Percentiles rank a stretch among this genome's conserved stretches.
These are phyloP conservation scores for Quercus mongolica DNA, from an alignment of 306 rosid genomes.

Conservation along the genomic window DNA sequence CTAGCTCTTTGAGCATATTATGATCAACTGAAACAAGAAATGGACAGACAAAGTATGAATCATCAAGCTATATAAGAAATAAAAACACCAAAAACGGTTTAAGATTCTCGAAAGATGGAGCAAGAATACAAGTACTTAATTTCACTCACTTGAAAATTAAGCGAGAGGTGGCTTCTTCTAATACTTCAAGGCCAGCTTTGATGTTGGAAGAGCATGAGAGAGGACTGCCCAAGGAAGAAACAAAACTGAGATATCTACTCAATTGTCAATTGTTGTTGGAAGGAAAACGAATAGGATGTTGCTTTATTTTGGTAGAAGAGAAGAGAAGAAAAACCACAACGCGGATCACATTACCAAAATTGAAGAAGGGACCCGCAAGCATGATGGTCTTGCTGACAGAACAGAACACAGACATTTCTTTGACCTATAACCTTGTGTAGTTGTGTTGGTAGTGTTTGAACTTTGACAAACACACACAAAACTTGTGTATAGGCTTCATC, in stretches of 20 bases:
- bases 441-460: background rate
- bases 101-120: background rate
- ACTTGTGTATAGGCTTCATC: background rate
- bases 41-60: background rate
- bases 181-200: background rate
- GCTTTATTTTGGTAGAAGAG: background rate
- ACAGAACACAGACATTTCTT: background rate
- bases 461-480: background rate
- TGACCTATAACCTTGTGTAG: background rate
- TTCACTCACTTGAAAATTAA: background rate
- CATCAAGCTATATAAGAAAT: background rate
- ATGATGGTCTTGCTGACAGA: background rate
- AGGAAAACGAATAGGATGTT: background rate
- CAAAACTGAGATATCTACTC: too few relatives aligned
- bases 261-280: background rate
- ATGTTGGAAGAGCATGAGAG: background rate
- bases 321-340: background rate
- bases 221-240: background rate
- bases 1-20: background rate
- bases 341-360: background rate
- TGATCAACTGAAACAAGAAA: background rate
- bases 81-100: background rate
- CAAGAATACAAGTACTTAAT: background rate
- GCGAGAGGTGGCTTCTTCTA: background rate
- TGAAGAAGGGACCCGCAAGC: background rate